phyloP scores from a whole-genome alignment of 2,329 filamentous ascomycete genomes.

The Cytospora mali region DNA sequence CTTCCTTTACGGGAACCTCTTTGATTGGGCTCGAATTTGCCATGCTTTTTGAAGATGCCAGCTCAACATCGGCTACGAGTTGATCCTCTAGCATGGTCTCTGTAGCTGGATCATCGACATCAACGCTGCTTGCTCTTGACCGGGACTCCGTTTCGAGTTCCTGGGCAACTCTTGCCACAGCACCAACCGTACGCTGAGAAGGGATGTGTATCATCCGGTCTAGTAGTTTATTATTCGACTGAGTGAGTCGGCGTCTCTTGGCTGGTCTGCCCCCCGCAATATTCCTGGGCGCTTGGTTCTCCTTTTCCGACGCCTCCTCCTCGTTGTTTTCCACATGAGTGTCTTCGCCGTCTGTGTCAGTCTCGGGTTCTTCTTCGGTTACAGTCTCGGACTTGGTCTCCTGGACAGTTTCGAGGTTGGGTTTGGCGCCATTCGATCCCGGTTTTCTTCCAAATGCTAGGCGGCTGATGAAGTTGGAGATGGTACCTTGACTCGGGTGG shows the following conservation, averaged over 20 bases:
- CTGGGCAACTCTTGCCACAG: slow-evolving; percentile 14
- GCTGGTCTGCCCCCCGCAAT: neutral
- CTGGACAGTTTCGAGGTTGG: slow-evolving; percentile 12
- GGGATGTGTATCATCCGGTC: slow-evolving; percentile 10
- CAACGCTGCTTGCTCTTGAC: slow-evolving; percentile 22
- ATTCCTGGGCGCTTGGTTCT: slow-evolving; percentile 5
- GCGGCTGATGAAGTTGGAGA: slow-evolving; percentile 53
- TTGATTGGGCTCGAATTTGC: slow-evolving; percentile 1
- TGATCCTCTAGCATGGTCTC: slow-evolving; percentile 22
- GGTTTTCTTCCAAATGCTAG: slow-evolving; percentile 38
- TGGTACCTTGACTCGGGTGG: slow-evolving; percentile 59
- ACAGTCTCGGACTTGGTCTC: slow-evolving; percentile 11
- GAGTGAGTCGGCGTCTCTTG: slow-evolving; percentile 19
- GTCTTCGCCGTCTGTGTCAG: neutral
- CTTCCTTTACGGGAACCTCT: slow-evolving; percentile 1
- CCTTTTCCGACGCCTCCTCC: neutral
- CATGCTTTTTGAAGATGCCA: slow-evolving; percentile 13
- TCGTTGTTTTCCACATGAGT: neutral
- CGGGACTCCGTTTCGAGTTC: slow-evolving; percentile 6
- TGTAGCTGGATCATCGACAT: slow-evolving; percentile 17
- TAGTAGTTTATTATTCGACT: neutral
- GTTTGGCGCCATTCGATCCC: neutral
- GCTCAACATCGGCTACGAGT: slow-evolving; percentile 19
- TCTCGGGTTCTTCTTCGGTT: slow-evolving; percentile 11
- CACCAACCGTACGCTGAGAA: slow-evolving; percentile 1